Percentiles rank a stretch among this genome's conserved stretches.
Evolutionary conservation across 345 rosid species (phyloP).

Genomic region (Rhizophora mangle): DNA sequence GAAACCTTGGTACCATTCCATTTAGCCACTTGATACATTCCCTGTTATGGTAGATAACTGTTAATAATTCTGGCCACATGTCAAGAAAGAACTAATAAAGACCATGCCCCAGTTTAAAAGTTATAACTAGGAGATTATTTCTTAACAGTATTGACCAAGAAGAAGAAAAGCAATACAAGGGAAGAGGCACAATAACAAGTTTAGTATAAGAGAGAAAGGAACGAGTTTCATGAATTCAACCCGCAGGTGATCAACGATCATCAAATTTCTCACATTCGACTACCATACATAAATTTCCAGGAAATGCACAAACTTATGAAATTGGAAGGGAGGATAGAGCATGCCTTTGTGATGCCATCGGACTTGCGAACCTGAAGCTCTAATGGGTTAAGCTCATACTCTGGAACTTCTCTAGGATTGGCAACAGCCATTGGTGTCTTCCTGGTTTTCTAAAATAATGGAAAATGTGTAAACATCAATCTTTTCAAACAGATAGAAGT

Average conservation of each 20-base stretch:
- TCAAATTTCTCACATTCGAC: too few species aligned
- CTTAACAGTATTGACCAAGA: too few species aligned
- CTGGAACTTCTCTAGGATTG: conserved; percentile 90
- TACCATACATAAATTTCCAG: too few species aligned
- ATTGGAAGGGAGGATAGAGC: conserved; percentile 9
- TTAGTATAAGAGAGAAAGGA: too few species aligned
- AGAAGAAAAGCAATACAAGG: too few species aligned
- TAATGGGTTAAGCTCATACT: conserved; percentile 89
- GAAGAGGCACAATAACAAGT: too few species aligned
- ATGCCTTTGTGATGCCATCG: conserved; percentile 82
- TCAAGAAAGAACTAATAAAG: neutral
- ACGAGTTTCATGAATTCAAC: too few species aligned
- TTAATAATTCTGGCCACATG: neutral
- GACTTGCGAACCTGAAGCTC: conserved; percentile 86
- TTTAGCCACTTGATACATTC: conserved; percentile 91
- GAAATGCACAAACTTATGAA: neutral
- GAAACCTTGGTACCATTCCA: conserved; percentile 98
- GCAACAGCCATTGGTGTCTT: conserved; percentile 93
- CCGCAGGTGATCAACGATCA: too few species aligned
- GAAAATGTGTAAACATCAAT: conserved; percentile 6
- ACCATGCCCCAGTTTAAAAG: neutral
- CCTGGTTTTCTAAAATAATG: conserved; percentile 66
- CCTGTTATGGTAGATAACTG: conserved; percentile 41
- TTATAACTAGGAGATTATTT: too few species aligned
- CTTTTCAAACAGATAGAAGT: too few species aligned